phyloP scores from a whole-genome alignment of 2,329 filamentous ascomycete genomes.

The Parascedosporium putredinis region DNA sequence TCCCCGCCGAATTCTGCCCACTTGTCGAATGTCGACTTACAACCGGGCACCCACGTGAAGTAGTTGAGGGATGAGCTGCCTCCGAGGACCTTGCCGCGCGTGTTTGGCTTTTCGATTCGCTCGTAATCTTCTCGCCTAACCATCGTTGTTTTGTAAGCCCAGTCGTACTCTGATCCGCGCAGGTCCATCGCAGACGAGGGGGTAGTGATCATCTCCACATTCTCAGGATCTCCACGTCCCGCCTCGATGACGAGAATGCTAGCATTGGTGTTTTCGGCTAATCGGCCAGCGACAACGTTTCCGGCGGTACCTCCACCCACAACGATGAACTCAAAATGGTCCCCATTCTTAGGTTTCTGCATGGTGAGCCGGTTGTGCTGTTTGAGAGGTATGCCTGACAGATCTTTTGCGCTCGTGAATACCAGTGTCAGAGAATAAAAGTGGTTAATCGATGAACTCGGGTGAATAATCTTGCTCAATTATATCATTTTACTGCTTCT shows the following conservation, averaged over 20 bases:
- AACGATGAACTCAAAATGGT: conserved; percentile 19
- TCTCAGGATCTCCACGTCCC: conserved; percentile 28
- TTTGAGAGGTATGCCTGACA: too few species aligned
- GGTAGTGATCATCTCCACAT: conserved; percentile 41
- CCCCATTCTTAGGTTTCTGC: background rate
- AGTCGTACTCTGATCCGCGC: conserved; percentile 23
- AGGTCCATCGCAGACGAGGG: conserved; percentile 28
- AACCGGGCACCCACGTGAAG: conserved; percentile 52
- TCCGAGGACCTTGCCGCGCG: conserved; percentile 47
- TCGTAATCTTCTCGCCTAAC: conserved; percentile 48
- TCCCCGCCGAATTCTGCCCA: conserved; percentile 65
- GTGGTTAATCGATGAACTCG: too few species aligned
- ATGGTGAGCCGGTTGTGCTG: too few species aligned
- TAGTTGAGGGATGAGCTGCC: conserved; percentile 51
- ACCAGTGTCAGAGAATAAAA: too few species aligned
- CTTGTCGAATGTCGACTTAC: conserved; percentile 50
- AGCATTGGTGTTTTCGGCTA: conserved; percentile 18
- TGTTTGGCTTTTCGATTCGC: conserved; percentile 32
- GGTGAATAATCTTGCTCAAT: too few species aligned
- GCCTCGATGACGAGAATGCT: conserved; percentile 21
- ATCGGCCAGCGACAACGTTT: conserved; percentile 20
- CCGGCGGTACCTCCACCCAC: conserved; percentile 25
- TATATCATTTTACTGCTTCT: too few species aligned
- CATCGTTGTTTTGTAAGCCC: conserved; percentile 41
- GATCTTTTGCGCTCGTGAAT: too few species aligned